phyloP scores from a whole-genome alignment of 352 stramenopile species.

The Thraustochytrium sp. region DNA sequence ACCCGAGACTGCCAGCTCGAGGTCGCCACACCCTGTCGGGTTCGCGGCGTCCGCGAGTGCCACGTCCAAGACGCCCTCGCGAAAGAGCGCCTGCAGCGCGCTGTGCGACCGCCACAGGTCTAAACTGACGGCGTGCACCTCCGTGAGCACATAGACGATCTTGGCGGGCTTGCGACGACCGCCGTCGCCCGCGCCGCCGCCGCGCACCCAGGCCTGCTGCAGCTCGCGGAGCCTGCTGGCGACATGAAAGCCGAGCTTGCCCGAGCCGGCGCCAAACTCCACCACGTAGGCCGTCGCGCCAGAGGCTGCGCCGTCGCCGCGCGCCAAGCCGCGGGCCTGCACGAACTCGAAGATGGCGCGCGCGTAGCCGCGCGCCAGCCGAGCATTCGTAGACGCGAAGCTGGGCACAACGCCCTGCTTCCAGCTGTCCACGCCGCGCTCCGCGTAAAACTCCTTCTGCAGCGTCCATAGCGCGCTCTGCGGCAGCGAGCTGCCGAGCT shows the following conservation, averaged over 20 bases:
- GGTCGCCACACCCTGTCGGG: background rate
- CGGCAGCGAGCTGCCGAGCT: background rate
- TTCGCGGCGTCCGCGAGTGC: constrained; percentile 46
- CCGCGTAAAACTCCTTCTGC: constrained; percentile 58
- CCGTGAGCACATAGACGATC: constrained; percentile 52
- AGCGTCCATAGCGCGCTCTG: constrained; percentile 38
- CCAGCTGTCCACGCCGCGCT: constrained; percentile 74
- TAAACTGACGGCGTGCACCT: constrained; percentile 46
- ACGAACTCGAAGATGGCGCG: constrained; percentile 49
- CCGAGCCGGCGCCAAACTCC: constrained; percentile 51
- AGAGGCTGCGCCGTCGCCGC: background rate
- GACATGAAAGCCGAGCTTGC: constrained; percentile 51
- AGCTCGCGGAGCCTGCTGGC: constrained; percentile 48
- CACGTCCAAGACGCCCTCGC: constrained; percentile 49
- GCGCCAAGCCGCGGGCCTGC: background rate
- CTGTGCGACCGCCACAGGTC: constrained; percentile 44
- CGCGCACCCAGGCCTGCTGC: background rate
- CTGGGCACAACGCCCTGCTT: constrained; percentile 85
- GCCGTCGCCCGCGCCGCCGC: no score
- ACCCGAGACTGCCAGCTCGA: constrained; percentile 34
- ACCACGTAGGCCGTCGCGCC: constrained; percentile 50
- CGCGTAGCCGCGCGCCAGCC: constrained; percentile 83
- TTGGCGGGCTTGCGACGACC: background rate
- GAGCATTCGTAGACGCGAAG: constrained; percentile 91
- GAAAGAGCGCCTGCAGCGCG: constrained; percentile 41